A percentile compares a stretch with the other conserved stretches of the same genome.
phyloP scores from a whole-genome alignment of 1,284 basidiomycete genomes.

The Mycena sp. region DNA sequence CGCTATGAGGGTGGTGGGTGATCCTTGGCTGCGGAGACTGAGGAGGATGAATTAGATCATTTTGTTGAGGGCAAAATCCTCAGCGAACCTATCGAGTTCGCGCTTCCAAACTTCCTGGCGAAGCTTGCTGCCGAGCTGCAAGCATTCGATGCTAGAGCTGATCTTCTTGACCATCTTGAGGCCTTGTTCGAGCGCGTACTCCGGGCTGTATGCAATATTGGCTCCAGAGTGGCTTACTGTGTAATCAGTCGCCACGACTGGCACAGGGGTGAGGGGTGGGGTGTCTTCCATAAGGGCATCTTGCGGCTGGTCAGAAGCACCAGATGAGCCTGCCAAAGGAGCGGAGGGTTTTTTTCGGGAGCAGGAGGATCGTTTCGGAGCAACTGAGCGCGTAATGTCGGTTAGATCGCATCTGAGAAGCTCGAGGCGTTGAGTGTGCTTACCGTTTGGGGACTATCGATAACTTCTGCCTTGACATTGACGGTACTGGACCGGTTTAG shows the following conservation, averaged over 20 bases:
- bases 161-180: conserved; percentile 62
- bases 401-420: neutral
- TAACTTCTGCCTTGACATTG: conserved; percentile 24
- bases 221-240: conserved; percentile 41
- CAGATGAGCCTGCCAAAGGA: neutral
- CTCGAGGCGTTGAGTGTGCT: neutral
- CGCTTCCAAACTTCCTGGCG: conserved; percentile 67
- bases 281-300: conserved; percentile 8
- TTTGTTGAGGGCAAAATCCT: neutral
- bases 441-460: neutral
- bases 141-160: conserved; percentile 51
- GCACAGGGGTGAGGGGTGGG: neutral
- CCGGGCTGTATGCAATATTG: conserved; percentile 60
- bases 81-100: conserved; percentile 59
- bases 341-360: neutral
- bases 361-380: neutral
- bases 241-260: conserved; percentile 32
- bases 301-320: neutral
- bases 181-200: conserved; percentile 59
- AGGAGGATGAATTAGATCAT: neutral
- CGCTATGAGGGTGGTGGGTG: conserved; percentile 66
- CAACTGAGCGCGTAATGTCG: neutral
- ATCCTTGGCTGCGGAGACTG: conserved; percentile 58
- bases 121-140: conserved; percentile 57
- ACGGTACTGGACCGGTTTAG: conserved; percentile 6